Evolutionary conservation across 2,329 filamentous ascomycete species (phyloP).

Genomic region (Stachybotrys elegans): DNA sequence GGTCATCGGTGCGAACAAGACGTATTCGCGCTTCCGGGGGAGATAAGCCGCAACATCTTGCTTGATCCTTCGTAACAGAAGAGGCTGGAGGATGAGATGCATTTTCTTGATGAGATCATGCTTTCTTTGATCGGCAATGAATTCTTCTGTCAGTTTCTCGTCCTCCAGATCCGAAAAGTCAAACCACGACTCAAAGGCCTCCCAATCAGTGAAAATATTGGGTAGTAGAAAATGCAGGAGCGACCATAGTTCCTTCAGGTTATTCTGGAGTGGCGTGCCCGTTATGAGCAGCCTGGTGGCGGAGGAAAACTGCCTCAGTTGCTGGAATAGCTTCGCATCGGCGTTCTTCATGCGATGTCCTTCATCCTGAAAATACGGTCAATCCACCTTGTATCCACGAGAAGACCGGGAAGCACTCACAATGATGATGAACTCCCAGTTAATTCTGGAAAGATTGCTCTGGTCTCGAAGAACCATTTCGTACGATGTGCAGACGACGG

Average conservation of each 20-base stretch:
- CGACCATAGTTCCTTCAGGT: constrained; percentile 91
- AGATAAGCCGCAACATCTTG: constrained; percentile 85
- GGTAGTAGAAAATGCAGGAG: constrained; percentile 89
- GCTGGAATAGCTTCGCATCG: constrained; percentile 85
- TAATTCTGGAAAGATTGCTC: constrained; percentile 72
- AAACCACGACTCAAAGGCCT: constrained; percentile 93
- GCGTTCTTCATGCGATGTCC: constrained; percentile 97
- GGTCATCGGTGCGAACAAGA: constrained; percentile 89
- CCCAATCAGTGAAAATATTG: constrained; percentile 87
- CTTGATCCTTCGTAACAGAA: constrained; percentile 83
- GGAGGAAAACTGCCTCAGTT: constrained; percentile 82
- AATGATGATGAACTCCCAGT: constrained; percentile 98
- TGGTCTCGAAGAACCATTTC: constrained; percentile 94
- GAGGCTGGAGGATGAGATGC: constrained; percentile 86
- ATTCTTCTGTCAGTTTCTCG: constrained; percentile 70
- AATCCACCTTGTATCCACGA: background rate
- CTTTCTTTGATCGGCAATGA: constrained; percentile 69
- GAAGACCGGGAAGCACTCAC: constrained; percentile 36
- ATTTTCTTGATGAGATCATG: constrained; percentile 62
- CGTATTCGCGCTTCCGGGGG: constrained; percentile 96
- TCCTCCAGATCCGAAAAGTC: constrained; percentile 92
- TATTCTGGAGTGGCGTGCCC: constrained; percentile 92
- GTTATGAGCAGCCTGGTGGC: constrained; percentile 90
- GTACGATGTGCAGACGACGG: constrained; percentile 90
- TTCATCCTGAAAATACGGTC: constrained; percentile 60